phyloP scores from a whole-genome alignment of 2,329 filamentous ascomycete species.

The Arthrocladium fulminans region DNA sequence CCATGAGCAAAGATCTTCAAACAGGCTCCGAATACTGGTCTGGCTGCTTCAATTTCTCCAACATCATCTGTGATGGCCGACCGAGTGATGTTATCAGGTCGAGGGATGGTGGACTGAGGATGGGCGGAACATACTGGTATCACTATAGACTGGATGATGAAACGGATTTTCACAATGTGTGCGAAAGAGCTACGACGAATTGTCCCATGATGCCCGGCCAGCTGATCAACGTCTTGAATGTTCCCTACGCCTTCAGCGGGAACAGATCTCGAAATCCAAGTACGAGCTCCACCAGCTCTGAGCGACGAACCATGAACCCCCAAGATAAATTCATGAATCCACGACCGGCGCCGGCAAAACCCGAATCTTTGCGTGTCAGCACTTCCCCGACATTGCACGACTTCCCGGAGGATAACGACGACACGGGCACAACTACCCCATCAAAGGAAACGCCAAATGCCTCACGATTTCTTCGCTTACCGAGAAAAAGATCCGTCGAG shows the following conservation, averaged over 20 bases:
- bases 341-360: slow-evolving; percentile 44
- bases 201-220: slow-evolving; percentile 87
- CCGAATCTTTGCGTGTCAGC: slow-evolving; percentile 37
- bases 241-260: slow-evolving; percentile 58
- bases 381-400: slow-evolving; percentile 31
- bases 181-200: slow-evolving; percentile 62
- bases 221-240: slow-evolving; percentile 70
- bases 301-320: slow-evolving; percentile 68
- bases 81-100: slow-evolving; percentile 41
- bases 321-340: slow-evolving; percentile 66
- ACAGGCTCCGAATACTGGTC: slow-evolving; percentile 71
- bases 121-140: slow-evolving; percentile 93
- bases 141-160: slow-evolving; percentile 78
- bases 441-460: slow-evolving; percentile 3
- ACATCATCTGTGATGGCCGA: slow-evolving; percentile 75
- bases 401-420: neutral
- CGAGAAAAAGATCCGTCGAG: slow-evolving; percentile 23
- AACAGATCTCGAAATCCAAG: slow-evolving; percentile 55
- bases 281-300: slow-evolving; percentile 49
- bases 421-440: neutral
- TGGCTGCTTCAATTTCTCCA: slow-evolving; percentile 76
- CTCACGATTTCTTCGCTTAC: slow-evolving; percentile 20
- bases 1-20: slow-evolving; percentile 70
- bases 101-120: slow-evolving; percentile 72
- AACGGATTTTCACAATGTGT: slow-evolving; percentile 64